Conservation (phyloP, 257 asterid species). For the Verbena officinalis region DNA sequence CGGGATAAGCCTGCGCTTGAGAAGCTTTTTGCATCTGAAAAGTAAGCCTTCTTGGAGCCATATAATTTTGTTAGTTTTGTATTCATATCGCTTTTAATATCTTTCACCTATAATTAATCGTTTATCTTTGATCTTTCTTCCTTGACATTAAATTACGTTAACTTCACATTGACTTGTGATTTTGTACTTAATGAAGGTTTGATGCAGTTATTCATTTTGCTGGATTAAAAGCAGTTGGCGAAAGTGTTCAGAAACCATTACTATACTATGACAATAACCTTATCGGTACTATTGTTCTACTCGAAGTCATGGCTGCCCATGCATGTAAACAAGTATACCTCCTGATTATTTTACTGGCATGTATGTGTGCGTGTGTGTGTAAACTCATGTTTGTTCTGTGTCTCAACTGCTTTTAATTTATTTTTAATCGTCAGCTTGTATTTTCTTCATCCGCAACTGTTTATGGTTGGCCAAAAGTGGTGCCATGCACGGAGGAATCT, state of each 20-base stretch:
- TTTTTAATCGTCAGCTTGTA: constrained; percentile 53
- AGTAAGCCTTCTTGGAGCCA: constrained; percentile 41
- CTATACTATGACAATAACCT: constrained; percentile 68
- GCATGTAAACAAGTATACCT: constrained; percentile 62
- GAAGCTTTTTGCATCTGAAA: constrained; percentile 57
- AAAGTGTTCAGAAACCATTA: constrained; percentile 67
- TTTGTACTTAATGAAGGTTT: constrained; percentile 45
- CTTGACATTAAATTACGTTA: neutral
- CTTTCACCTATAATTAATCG: neutral
- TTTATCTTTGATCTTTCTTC: neutral
- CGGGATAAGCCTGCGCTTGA: constrained; percentile 64
- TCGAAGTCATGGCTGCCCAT: constrained; percentile 77
- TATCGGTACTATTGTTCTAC: constrained; percentile 55
- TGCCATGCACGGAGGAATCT: constrained; percentile 74
- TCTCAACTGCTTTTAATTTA: neutral
- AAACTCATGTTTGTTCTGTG: neutral
- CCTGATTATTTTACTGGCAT: neutral
- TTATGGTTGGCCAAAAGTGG: constrained; percentile 75
- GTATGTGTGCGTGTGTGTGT: too few relatives aligned
- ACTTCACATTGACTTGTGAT: neutral
- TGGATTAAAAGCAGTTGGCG: constrained; percentile 78
- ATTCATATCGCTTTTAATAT: neutral
- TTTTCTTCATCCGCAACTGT: constrained; percentile 85
- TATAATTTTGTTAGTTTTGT: neutral
- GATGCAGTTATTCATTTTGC: constrained; percentile 80